phyloP scores from a whole-genome alignment of 805 yeast genomes.

The Starmerella scarabaei region DNA sequence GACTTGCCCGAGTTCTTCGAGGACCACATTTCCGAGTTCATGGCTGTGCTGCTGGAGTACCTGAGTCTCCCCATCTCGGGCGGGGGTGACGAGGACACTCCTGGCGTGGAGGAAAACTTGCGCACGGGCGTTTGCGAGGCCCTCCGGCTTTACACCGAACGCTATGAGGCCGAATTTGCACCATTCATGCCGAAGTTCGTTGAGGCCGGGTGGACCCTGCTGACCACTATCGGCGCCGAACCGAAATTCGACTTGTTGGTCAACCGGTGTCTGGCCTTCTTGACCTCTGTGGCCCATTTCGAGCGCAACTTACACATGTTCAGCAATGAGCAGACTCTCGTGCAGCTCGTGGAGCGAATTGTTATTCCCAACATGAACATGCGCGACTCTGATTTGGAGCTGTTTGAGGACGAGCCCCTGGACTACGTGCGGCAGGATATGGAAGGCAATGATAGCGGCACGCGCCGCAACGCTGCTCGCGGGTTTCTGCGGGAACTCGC shows the following conservation, averaged over 20 bases:
- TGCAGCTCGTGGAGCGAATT: slow-evolving; percentile 67
- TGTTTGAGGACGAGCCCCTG: slow-evolving; percentile 94
- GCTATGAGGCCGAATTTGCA: slow-evolving; percentile 89
- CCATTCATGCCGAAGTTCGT: slow-evolving; percentile 64
- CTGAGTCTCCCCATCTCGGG: slow-evolving; percentile 43
- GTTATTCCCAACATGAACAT: slow-evolving; percentile 78
- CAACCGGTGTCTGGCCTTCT: slow-evolving; percentile 63
- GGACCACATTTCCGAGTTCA: slow-evolving; percentile 65
- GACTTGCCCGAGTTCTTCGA: slow-evolving; percentile 97
- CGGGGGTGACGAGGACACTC: slow-evolving; percentile 49
- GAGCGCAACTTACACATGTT: slow-evolving; percentile 54
- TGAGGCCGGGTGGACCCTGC: slow-evolving; percentile 66
- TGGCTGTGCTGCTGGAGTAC: slow-evolving; percentile 74
- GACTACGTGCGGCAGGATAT: slow-evolving; percentile 83
- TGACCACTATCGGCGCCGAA: slow-evolving; percentile 52
- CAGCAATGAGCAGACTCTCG: slow-evolving; percentile 47
- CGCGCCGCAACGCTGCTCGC: slow-evolving; percentile 85
- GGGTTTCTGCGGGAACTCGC: slow-evolving; percentile 81
- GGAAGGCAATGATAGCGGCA: slow-evolving; percentile 89
- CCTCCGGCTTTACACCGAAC: slow-evolving; percentile 69
- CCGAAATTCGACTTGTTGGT: slow-evolving; percentile 75
- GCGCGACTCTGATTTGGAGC: slow-evolving; percentile 79
- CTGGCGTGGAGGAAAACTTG: slow-evolving; percentile 55
- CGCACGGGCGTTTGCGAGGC: slow-evolving; percentile 77
- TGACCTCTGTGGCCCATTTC: slow-evolving; percentile 67